Evolutionary conservation across 1,284 basidiomycete species (phyloP).

Genomic region (Microbotryum violaceum): DNA sequence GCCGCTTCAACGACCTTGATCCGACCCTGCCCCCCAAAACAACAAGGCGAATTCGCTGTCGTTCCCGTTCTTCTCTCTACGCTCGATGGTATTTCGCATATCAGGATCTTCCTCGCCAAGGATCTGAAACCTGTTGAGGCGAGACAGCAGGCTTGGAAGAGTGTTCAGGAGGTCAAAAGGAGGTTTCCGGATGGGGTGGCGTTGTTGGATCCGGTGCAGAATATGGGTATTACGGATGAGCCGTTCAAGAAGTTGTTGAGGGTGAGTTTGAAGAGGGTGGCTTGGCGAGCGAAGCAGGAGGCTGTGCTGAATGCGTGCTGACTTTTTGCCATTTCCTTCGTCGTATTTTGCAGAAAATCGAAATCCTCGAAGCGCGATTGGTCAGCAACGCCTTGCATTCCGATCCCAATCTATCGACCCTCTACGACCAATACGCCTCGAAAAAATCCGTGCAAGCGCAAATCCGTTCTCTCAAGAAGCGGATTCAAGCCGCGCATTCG

Average conservation of each 20-base stretch:
- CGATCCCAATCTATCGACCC: slow-evolving; percentile 62
- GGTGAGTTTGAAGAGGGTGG: slow-evolving; percentile 44
- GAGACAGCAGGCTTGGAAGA: slow-evolving; percentile 79
- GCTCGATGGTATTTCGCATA: slow-evolving; percentile 73
- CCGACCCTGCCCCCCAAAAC: slow-evolving; percentile 56
- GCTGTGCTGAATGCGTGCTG: not conserved
- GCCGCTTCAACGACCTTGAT: slow-evolving; percentile 56
- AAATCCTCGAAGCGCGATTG: slow-evolving; percentile 73
- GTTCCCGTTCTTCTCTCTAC: slow-evolving; percentile 85
- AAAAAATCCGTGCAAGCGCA: slow-evolving; percentile 66
- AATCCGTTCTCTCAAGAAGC: slow-evolving; percentile 70
- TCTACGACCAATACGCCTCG: slow-evolving; percentile 69
- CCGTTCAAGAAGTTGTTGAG: slow-evolving; percentile 80
- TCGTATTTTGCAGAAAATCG: slow-evolving; percentile 62
- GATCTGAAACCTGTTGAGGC: slow-evolving; percentile 70
- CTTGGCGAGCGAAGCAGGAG: no score
- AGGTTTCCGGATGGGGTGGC: slow-evolving; percentile 82
- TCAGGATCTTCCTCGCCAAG: slow-evolving; percentile 82
- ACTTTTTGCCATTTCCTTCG: not conserved
- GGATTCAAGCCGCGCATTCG: slow-evolving; percentile 81
- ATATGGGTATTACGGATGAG: slow-evolving; percentile 94
- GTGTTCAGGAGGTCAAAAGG: slow-evolving; percentile 77
- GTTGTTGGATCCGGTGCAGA: slow-evolving; percentile 82
- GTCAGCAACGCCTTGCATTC: slow-evolving; percentile 64
- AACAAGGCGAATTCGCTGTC: slow-evolving; percentile 74